These are phyloP conservation scores for Hypoxylon sp. DNA, from an alignment of 2,329 filamentous ascomycete species.

Conservation along the genomic window DNA sequence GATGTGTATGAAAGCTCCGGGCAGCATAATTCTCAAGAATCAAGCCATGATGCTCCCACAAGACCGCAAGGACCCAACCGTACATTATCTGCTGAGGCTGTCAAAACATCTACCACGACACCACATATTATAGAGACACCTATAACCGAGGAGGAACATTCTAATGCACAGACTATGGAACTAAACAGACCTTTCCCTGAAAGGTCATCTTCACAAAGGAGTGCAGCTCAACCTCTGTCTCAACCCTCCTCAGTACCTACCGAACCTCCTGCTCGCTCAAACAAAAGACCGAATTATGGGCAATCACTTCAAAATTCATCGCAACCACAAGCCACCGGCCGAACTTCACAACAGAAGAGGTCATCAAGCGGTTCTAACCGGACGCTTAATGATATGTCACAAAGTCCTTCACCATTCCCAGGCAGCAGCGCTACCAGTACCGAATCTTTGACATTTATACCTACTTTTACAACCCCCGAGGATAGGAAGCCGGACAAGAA, in stretches of 20 bases:
- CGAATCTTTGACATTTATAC: constrained; percentile 84
- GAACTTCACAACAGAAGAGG: constrained; percentile 45
- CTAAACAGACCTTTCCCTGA: constrained; percentile 63
- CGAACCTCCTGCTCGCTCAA: constrained; percentile 65
- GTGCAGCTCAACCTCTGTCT: constrained; percentile 62
- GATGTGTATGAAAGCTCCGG: constrained; percentile 64
- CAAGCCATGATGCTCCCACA: constrained; percentile 45
- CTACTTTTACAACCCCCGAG: constrained; percentile 73
- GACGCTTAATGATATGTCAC: constrained; percentile 75
- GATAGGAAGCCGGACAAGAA: constrained; percentile 83
- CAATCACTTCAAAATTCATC: constrained; percentile 51
- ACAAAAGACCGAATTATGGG: constrained; percentile 57
- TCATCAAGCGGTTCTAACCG: constrained; percentile 59
- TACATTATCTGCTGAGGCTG: constrained; percentile 43
- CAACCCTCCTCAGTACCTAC: constrained; percentile 60
- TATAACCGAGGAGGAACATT: constrained; percentile 59
- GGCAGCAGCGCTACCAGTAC: constrained; percentile 78
- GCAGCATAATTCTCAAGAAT: constrained; percentile 62
- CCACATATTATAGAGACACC: constrained; percentile 78
- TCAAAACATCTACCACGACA: constrained; percentile 55
- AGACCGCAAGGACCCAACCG: constrained; percentile 45
- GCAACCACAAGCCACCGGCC: constrained; percentile 47
- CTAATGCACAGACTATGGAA: constrained; percentile 47
- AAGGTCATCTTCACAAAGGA: constrained; percentile 68
- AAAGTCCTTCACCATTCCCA: constrained; percentile 77